These are phyloP conservation scores for Fraxinus latifolia DNA, from an alignment of 305 asterid genomes.

Conservation along the genomic window DNA sequence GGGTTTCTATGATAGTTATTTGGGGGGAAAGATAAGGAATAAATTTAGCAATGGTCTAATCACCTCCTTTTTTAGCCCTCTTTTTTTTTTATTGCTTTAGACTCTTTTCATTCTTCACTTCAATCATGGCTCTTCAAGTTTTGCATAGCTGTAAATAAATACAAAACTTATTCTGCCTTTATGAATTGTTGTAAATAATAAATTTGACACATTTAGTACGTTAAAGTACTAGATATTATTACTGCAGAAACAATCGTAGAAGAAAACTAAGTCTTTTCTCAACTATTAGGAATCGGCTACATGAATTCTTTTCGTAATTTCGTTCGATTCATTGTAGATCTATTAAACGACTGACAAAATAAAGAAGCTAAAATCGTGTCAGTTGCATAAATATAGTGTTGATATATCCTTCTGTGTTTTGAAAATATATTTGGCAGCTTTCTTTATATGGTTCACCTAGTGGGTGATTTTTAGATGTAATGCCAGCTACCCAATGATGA, in stretches of 20 bases:
- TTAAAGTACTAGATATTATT: neutral
- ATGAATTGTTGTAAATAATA: neutral
- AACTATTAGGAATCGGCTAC: neutral
- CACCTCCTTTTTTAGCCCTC: constrained; percentile 24
- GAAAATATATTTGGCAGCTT: constrained; percentile 38
- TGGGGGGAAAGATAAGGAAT: constrained; percentile 27
- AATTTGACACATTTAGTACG: neutral
- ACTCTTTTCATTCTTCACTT: constrained; percentile 30
- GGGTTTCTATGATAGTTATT: constrained; percentile 26
- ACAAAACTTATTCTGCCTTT: constrained; percentile 35
- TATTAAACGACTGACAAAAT: neutral
- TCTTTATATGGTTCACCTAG: constrained; percentile 33
- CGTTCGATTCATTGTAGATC: constrained; percentile 25
- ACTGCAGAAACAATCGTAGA: neutral
- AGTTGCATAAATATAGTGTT: neutral
- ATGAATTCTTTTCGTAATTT: neutral
- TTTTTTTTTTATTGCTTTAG: constrained; percentile 9
- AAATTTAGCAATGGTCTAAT: constrained; percentile 28
- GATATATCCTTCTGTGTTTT: constrained; percentile 40
- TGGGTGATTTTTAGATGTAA: constrained; percentile 34
- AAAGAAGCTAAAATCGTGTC: neutral
- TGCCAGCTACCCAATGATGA: constrained; percentile 46
- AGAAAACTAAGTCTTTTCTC: neutral
- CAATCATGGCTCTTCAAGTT: constrained; percentile 39
- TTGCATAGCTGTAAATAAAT: constrained; percentile 44